These are phyloP conservation scores for Sarcodon aspratus DNA, from an alignment of 768 basidiomycete genomes.

Conservation along the genomic window DNA sequence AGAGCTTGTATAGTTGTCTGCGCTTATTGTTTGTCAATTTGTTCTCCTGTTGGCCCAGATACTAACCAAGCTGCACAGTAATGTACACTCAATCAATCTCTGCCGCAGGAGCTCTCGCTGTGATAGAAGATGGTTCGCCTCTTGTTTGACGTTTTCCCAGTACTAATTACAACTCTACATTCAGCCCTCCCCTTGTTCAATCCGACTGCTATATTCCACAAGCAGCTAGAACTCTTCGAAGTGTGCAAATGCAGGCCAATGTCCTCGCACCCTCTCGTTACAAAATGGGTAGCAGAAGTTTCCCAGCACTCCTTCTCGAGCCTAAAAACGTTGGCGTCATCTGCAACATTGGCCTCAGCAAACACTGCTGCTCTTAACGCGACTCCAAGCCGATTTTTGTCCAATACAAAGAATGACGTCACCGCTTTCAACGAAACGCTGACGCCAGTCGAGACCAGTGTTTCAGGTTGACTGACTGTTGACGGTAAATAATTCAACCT, in stretches of 20 bases:
- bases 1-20: slow-evolving; percentile 41
- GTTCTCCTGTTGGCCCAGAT: background rate
- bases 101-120: slow-evolving; percentile 24
- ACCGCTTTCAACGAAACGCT: too few species aligned
- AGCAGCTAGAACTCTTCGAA: slow-evolving; percentile 34
- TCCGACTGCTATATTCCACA: slow-evolving; percentile 32
- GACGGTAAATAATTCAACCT: too few species aligned
- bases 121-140: slow-evolving; percentile 31
- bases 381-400: too few species aligned
- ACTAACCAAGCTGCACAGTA: slow-evolving; percentile 20
- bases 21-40: slow-evolving; percentile 33
- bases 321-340: too few species aligned
- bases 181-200: slow-evolving; percentile 45
- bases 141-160: background rate
- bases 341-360: too few species aligned
- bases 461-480: too few species aligned
- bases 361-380: too few species aligned
- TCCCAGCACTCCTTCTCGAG: too few species aligned
- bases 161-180: background rate
- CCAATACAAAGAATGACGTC: too few species aligned
- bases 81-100: slow-evolving; percentile 31
- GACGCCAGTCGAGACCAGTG: too few species aligned
- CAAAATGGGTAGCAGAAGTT: too few species aligned
- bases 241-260: slow-evolving; percentile 28
- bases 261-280: background rate